Conservation (phyloP, 2,329 filamentous ascomycete genomes). For the Rhinocladiella mackenziei region DNA sequence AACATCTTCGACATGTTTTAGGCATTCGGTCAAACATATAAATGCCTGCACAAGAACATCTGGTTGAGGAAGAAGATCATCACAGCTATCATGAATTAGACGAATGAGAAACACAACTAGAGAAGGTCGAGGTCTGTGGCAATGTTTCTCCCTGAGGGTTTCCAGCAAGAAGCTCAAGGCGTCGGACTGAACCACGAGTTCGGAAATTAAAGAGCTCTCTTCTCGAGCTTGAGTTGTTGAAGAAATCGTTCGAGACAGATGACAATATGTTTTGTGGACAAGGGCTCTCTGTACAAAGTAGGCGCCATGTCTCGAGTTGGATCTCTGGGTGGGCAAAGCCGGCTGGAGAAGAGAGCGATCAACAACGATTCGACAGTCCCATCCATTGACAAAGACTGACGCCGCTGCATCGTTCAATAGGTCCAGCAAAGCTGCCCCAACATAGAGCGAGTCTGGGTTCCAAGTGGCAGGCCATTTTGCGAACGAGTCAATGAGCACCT, state of each 20-base stretch:
- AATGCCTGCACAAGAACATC: conserved; percentile 14
- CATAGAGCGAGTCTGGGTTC: conserved; percentile 15
- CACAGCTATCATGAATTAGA: conserved; percentile 6
- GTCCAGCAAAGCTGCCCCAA: conserved; percentile 21
- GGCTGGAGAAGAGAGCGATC: too few relatives aligned
- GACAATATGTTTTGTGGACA: conserved; percentile 7
- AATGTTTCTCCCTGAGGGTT: conserved; percentile 5
- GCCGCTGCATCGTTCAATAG: conserved; percentile 20
- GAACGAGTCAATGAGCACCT: conserved; percentile 1
- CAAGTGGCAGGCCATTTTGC: neutral
- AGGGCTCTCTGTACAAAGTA: conserved; percentile 12
- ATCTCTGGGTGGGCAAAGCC: too few relatives aligned
- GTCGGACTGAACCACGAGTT: conserved; percentile 7
- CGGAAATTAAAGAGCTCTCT: neutral
- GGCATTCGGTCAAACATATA: conserved; percentile 8
- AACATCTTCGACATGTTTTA: conserved; percentile 2
- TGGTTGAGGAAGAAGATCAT: neutral
- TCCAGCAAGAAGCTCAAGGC: conserved; percentile 8
- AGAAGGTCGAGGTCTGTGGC: neutral
- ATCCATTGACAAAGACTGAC: conserved; percentile 9
- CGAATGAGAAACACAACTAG: conserved; percentile 6
- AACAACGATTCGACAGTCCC: neutral
- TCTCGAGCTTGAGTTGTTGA: neutral
- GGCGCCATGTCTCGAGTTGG: conserved; percentile 5
- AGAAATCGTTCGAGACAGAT: conserved; percentile 1